A percentile compares a stretch with the other conserved stretches of the same genome.
Evolutionary conservation across 2,329 filamentous ascomycete species (phyloP).

Genomic region (Pyrenochaeta sp.): DNA sequence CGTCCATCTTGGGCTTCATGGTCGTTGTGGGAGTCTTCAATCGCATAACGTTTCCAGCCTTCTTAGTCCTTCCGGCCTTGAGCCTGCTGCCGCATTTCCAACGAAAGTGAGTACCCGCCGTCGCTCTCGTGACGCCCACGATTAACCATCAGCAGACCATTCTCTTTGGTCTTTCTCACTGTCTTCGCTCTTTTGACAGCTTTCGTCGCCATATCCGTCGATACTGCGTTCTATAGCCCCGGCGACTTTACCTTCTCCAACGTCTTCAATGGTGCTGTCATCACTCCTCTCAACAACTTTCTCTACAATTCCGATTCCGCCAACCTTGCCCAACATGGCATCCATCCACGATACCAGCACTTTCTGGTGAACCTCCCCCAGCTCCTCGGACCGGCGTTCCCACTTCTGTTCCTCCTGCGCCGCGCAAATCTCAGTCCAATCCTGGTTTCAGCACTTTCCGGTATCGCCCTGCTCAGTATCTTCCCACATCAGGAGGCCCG

Average conservation of each 20-base stretch:
- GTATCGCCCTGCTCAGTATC: constrained; percentile 72
- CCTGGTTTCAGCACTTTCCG: constrained; percentile 76
- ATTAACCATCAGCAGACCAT: constrained; percentile 54
- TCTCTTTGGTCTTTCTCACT: constrained; percentile 68
- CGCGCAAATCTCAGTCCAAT: constrained; percentile 59
- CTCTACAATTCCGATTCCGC: constrained; percentile 57
- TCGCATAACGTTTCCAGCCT: constrained; percentile 95
- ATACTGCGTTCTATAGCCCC: constrained; percentile 80
- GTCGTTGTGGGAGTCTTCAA: constrained; percentile 91
- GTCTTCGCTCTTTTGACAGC: constrained; percentile 72
- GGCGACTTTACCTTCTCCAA: constrained; percentile 70
- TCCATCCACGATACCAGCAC: constrained; percentile 63
- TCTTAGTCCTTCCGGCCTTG: constrained; percentile 82
- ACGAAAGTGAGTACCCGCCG: constrained; percentile 68
- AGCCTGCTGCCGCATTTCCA: constrained; percentile 85
- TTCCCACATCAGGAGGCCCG: constrained; percentile 83
- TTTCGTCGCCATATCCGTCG: constrained; percentile 76
- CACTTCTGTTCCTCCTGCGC: constrained; percentile 59
- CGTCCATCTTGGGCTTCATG: constrained; percentile 79
- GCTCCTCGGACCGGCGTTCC: constrained; percentile 60
- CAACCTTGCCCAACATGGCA: constrained; percentile 61
- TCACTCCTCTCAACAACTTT: constrained; percentile 63
- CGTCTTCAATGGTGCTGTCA: constrained; percentile 62
- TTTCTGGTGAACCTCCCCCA: constrained; percentile 60
- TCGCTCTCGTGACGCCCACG: background rate